Evolutionary conservation across 108 stramenopile genomes (phyloP).

Genomic region (Skeletonema marinoi): DNA sequence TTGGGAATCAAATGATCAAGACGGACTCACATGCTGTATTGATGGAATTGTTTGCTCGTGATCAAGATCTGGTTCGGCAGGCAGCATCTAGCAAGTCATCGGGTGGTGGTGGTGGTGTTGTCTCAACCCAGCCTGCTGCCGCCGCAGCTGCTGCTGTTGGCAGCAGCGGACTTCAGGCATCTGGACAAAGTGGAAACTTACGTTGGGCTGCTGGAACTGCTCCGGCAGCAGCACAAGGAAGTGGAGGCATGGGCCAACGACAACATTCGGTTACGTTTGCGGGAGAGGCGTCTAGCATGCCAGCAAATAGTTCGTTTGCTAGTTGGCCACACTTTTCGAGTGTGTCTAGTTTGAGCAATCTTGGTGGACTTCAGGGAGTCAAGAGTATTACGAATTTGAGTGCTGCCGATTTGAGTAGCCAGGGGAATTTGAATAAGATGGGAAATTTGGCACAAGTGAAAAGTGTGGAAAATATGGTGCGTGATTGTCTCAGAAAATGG

Average conservation of each 20-base stretch:
- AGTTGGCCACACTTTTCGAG: constrained; percentile 90
- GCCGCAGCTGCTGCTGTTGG: constrained; percentile 9
- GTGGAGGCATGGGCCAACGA: constrained; percentile 38
- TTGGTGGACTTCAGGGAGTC: constrained; percentile 88
- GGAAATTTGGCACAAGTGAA: constrained; percentile 91
- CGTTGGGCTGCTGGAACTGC: constrained; percentile 26
- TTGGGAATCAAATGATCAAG: constrained; percentile 67
- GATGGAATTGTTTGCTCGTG: constrained; percentile 92
- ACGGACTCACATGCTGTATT: constrained; percentile 90
- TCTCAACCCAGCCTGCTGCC: constrained; percentile 30
- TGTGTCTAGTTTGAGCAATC: constrained; percentile 83
- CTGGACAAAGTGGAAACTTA: constrained; percentile 21
- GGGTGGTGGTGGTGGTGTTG: not conserved
- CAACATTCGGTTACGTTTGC: constrained; percentile 50
- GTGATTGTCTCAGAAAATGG: constrained; percentile 11
- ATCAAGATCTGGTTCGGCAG: constrained; percentile 89
- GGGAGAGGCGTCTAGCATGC: constrained; percentile 45
- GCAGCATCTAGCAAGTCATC: constrained; percentile 42
- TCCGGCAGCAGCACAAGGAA: constrained; percentile 10
- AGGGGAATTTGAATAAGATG: constrained; percentile 84
- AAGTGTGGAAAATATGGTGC: constrained; percentile 84
- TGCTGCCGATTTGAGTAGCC: constrained; percentile 79
- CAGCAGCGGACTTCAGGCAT: constrained; percentile 10
- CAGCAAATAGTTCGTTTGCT: constrained; percentile 62
- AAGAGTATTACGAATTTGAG: constrained; percentile 90